Percentiles rank a stretch among this genome's conserved stretches.
These are phyloP conservation scores for Taiwanofungus camphoratus DNA, from an alignment of 1,284 basidiomycete genomes.

Conservation along the genomic window DNA sequence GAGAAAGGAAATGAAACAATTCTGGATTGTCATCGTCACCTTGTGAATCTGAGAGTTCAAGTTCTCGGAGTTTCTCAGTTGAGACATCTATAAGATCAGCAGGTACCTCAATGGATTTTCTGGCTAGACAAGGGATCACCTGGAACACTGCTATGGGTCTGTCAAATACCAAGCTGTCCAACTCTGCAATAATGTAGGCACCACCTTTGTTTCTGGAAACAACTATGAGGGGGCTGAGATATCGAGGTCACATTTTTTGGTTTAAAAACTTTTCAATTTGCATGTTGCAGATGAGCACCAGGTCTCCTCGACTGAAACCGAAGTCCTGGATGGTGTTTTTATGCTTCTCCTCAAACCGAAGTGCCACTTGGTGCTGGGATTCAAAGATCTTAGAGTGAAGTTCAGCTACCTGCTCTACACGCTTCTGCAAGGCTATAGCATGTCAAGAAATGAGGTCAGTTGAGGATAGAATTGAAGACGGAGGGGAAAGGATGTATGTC, in stretches of 20 bases:
- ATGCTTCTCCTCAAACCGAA: conserved; percentile 21
- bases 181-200: conserved; percentile 27
- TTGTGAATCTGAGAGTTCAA: neutral
- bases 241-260: conserved; percentile 24
- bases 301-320: conserved; percentile 28
- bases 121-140: conserved; percentile 24
- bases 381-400: conserved; percentile 17
- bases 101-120: conserved; percentile 3
- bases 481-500: conserved; percentile 27
- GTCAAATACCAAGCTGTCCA: conserved; percentile 24
- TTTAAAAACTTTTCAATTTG: conserved; percentile 21
- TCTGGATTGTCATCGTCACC: conserved; percentile 4
- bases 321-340: conserved; percentile 23
- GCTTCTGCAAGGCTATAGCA: conserved; percentile 27
- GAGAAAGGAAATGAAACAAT: neutral
- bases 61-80: neutral
- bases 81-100: conserved; percentile 3
- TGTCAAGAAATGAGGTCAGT: conserved; percentile 16
- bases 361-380: conserved; percentile 16
- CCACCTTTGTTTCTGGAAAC: conserved; percentile 21
- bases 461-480: conserved; percentile 20
- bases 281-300: conserved; percentile 34
- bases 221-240: conserved; percentile 29
- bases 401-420: conserved; percentile 4
- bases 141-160: conserved; percentile 25